Evolutionary conservation across 2,329 filamentous ascomycete genomes (phyloP).

Genomic region (Ophiosphaerella narmari): DNA sequence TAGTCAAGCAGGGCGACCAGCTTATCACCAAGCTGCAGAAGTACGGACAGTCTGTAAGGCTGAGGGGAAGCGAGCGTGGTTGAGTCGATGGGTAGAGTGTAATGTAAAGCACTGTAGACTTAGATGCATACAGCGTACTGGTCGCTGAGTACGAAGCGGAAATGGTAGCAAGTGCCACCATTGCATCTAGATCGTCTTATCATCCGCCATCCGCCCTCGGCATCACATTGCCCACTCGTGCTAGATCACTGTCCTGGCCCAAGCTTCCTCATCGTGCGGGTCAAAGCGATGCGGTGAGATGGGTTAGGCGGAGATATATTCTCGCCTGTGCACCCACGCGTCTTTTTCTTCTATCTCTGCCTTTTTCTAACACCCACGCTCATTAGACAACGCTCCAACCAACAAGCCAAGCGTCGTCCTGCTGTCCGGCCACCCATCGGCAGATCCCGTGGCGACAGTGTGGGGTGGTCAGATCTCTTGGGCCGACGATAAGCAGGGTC

Average conservation of each 20-base stretch:
- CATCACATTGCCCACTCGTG: not conserved
- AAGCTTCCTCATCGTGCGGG: slow-evolving; percentile 13
- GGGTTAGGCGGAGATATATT: slow-evolving; percentile 5
- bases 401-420: not conserved
- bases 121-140: slow-evolving; percentile 21
- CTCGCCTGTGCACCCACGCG: slow-evolving; percentile 8
- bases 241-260: not conserved
- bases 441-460: slow-evolving; percentile 21
- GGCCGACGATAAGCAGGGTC: slow-evolving; percentile 33
- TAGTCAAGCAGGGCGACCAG: slow-evolving; percentile 96
- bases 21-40: slow-evolving; percentile 99
- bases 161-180: too few relatives aligned
- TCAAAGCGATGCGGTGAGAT: slow-evolving; percentile 18
- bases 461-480: slow-evolving; percentile 16
- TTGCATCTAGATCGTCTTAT: not conserved
- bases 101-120: slow-evolving; percentile 29
- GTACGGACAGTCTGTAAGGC: slow-evolving; percentile 93
- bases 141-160: slow-evolving; percentile 14
- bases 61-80: slow-evolving; percentile 92
- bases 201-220: not conserved
- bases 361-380: slow-evolving; percentile 6
- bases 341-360: not conserved
- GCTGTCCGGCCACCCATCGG: slow-evolving; percentile 9
- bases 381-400: not conserved
- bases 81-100: slow-evolving; percentile 47